Evolutionary conservation across 2,329 filamentous ascomycete genomes (phyloP), one percentile per base, ranked within the genome.

Genomic region (Fusarium sambucinum): DNA sequence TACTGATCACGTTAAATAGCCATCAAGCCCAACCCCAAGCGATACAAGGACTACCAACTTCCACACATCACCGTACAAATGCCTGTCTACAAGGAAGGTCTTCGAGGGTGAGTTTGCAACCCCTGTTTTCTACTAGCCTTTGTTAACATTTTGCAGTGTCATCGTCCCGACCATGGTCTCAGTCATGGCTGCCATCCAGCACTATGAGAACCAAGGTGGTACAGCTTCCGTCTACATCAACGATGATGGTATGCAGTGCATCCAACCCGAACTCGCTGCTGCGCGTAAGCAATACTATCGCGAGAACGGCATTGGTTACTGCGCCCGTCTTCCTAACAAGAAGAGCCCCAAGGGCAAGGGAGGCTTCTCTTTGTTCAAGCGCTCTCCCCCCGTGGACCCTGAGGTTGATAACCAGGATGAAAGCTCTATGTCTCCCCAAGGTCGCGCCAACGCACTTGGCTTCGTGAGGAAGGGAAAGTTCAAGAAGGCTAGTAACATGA

Each of bases 401-500:
- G 70, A 66, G n/a, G 70, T 72, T 2, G 70, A 72, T n/a, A 72
- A 72, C 41, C 82, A 83, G 17, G 79, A 80, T 5, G 81, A 87
- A 77, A 85, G 57, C n/a, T 72, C 60, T 29, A 45, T 71, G 8
- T 72, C 68, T 7, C 67, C 69, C 0, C 71, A 75, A 27, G 73
- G 63, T 0, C 62, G 62, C 2, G 74, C 73, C 0, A 83, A 81
- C 46, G 78, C 82, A 46, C 77, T 79, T 14, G 80, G 81, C 12
- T 90, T 89, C 74, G 71, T 86, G 7, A 81, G 87, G 19, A 82
- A 82, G 45, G 87, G 87, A 42, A 88, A 88, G 70, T 89, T 89
- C 80, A 89, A 89, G 77, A 89, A 89, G 77, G 87, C 87, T 3
- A 88, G 86, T 29, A 90, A 90, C 79, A 90, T 90, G 89, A 90